Evolutionary conservation across 345 rosid genomes (phyloP).

Genomic region (Hibiscus trionum): DNA sequence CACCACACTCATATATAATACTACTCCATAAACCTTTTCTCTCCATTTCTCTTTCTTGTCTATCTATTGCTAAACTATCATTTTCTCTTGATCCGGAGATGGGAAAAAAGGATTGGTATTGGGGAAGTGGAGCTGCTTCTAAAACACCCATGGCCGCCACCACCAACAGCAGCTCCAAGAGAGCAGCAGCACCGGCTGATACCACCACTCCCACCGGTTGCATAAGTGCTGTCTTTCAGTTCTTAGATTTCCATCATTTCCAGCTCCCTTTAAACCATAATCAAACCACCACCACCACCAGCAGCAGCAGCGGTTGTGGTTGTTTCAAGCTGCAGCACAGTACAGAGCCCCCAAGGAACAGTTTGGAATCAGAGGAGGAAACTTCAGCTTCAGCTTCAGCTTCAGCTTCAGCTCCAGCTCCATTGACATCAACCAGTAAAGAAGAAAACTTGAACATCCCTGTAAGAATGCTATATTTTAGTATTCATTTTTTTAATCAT

Average conservation of each 20-base stretch:
- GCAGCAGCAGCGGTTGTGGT: slow-evolving; percentile 6
- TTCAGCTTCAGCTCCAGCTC: slow-evolving; percentile 10
- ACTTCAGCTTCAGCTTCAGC: slow-evolving; percentile 14
- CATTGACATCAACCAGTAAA: slow-evolving; percentile 27
- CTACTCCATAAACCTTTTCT: background rate
- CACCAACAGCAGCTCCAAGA: slow-evolving; percentile 5
- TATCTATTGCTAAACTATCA: background rate
- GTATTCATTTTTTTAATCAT: slow-evolving; percentile 12
- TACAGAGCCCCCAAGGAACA: slow-evolving; percentile 69
- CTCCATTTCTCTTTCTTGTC: slow-evolving; percentile 9
- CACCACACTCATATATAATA: slow-evolving; percentile 9
- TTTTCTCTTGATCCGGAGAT: background rate
- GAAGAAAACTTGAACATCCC: slow-evolving; percentile 39
- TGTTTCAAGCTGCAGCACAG: slow-evolving; percentile 35
- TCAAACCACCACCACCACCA: background rate
- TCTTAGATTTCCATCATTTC: slow-evolving; percentile 64
- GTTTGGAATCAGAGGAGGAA: slow-evolving; percentile 66
- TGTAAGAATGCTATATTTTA: slow-evolving; percentile 27
- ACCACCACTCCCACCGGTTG: slow-evolving; percentile 43
- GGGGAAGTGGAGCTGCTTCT: background rate
- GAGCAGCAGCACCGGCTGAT: slow-evolving; percentile 14
- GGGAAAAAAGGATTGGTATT: slow-evolving; percentile 4
- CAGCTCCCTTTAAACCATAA: slow-evolving; percentile 41
- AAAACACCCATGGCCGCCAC: slow-evolving; percentile 7
- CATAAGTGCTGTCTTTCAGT: slow-evolving; percentile 68